Base-by-base conservation (phyloP, 73 alveolate species). In the Paramecium sonneborni region DNA sequence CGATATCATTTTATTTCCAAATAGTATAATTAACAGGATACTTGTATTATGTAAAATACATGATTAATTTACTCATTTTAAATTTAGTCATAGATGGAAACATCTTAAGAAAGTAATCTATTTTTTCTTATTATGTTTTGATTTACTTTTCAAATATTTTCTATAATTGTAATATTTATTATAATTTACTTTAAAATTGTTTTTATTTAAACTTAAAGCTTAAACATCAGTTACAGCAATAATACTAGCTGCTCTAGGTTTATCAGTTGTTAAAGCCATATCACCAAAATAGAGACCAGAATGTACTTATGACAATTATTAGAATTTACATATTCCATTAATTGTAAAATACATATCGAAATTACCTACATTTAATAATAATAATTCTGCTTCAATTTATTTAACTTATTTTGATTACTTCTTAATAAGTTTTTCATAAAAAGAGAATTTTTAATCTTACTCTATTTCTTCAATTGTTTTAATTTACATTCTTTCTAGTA, bases 241-340 rank as follows among this genome's bases (percentile, higher is more conserved):
- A 15, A 88, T 88, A 15, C 91, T 88, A 1, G 94, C 94, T 43
- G 76, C 74, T 44, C 94, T 88, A 9, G 94, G 94, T 39, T 88
- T 70, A 69, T 88, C 87, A 72, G 67, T 88, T n/a, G 69, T 28
- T n/a, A 88, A 88, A 39, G 94, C 94, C 52, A 69, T 69, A 7
- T 88, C 94, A 56, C 94, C 94, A 88, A 88, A 88, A 70, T 55
- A 62, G 6, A 43, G 28, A 32, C 94, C 94, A 69, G 90, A 24
- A 15, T 43, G 76, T 15, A 43, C 37, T 38, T 68, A 44, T 23
- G 85, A 38, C 39, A 88, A 84, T 34, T 58, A 88, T 1, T 48
- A 57, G 20, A 70, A 57, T 69, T 68, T 43, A 38, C 76, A 37
- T 15, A 38, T 37, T 39, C 39, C 76, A 38, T 88, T 39, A 30